Conservation (phyloP, 2,329 filamentous ascomycete species). For the Cladophialophora chaetospira region DNA sequence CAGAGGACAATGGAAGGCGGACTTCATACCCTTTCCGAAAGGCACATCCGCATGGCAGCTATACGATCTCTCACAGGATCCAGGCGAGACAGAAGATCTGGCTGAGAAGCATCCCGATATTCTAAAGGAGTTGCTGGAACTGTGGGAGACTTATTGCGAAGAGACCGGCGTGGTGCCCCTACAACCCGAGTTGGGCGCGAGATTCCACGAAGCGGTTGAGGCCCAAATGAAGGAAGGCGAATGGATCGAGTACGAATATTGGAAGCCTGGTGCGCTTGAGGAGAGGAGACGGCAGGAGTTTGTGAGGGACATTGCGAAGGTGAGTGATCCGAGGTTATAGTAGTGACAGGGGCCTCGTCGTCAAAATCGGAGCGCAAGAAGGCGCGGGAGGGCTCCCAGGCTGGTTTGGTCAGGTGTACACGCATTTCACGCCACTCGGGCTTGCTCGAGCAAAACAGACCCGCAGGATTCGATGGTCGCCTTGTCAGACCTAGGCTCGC, state of each 20-base stretch:
- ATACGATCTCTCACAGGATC: slow-evolving; percentile 56
- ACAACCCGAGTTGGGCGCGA: slow-evolving; percentile 57
- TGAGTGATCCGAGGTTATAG: slow-evolving; percentile 28
- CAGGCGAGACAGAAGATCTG: slow-evolving; percentile 54
- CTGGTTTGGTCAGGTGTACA: not conserved
- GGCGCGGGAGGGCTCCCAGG: not conserved
- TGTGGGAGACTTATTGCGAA: slow-evolving; percentile 52
- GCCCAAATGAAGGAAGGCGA: slow-evolving; percentile 67
- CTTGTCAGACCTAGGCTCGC: too few species aligned
- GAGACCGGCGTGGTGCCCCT: slow-evolving; percentile 47
- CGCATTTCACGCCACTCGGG: too few species aligned
- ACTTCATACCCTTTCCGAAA: slow-evolving; percentile 59
- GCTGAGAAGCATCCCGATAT: slow-evolving; percentile 46
- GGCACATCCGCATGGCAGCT: slow-evolving; percentile 60
- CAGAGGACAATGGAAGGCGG: slow-evolving; percentile 60
- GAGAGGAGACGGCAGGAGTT: slow-evolving; percentile 41
- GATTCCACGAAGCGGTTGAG: slow-evolving; percentile 61
- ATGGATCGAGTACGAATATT: slow-evolving; percentile 69
- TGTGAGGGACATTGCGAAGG: slow-evolving; percentile 29
- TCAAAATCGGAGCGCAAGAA: slow-evolving; percentile 10
- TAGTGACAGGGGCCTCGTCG: slow-evolving; percentile 15
- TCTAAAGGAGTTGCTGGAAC: slow-evolving; percentile 52
- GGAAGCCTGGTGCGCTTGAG: slow-evolving; percentile 57
- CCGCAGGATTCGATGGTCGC: too few species aligned
- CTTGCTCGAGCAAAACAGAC: too few species aligned